These are phyloP conservation scores for Arthrobotrys iridis DNA, from an alignment of 2,329 filamentous ascomycete genomes.

Conservation along the genomic window DNA sequence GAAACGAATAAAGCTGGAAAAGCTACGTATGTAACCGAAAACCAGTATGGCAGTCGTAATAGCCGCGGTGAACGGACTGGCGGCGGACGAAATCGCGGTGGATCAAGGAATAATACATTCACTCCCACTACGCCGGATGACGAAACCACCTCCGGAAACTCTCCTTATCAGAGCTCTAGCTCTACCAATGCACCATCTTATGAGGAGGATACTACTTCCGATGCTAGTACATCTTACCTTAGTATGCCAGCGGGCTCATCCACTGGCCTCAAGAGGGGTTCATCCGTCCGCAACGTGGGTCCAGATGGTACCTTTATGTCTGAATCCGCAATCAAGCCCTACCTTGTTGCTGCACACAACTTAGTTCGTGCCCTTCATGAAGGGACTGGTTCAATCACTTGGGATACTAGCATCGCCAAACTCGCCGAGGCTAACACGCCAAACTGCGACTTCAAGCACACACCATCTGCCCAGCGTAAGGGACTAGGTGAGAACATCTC, in stretches of 20 bases:
- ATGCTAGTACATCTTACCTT: slow-evolving; percentile 4
- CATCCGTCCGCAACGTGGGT: slow-evolving; percentile 41
- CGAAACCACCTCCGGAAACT: neutral
- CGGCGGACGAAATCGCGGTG: neutral
- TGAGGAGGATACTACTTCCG: slow-evolving; percentile 8
- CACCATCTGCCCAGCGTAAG: slow-evolving; percentile 24
- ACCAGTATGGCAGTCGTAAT: neutral
- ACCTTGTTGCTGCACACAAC: slow-evolving; percentile 43
- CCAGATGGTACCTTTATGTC: slow-evolving; percentile 47
- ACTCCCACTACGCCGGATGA: neutral
- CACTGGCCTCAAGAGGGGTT: slow-evolving; percentile 33
- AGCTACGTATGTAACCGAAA: neutral
- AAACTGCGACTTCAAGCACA: slow-evolving; percentile 45
- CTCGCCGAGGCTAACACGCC: slow-evolving; percentile 30
- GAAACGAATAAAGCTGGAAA: neutral
- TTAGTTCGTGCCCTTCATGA: slow-evolving; percentile 43
- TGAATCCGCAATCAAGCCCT: slow-evolving; percentile 35
- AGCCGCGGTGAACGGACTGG: neutral
- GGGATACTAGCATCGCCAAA: slow-evolving; percentile 44
- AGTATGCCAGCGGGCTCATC: slow-evolving; percentile 49
- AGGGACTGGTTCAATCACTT: slow-evolving; percentile 26
- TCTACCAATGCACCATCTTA: slow-evolving; percentile 8
- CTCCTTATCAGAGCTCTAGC: neutral
- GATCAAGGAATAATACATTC: neutral
- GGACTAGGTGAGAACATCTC: slow-evolving; percentile 47